Evolutionary conservation across 1,284 basidiomycete species (phyloP), one percentile per base, ranked within the genome.

Genomic region (Kwoniella shivajii): DNA sequence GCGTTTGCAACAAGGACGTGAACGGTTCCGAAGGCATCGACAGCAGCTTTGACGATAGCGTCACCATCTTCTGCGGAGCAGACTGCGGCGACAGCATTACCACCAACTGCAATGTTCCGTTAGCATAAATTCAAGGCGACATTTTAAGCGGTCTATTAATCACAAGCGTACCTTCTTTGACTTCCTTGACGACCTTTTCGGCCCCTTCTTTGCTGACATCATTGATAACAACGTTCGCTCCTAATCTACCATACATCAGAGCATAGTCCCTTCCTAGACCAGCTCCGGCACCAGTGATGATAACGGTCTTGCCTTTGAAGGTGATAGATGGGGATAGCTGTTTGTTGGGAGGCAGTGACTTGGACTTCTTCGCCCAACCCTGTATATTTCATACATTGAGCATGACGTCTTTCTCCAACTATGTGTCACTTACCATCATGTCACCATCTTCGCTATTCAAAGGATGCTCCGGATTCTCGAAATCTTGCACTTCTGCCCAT

Each of bases 141-240:
- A 47, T 41, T 22, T 45, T 24, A 7, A n/a, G 30, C 18, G 26
- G 6, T 11, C 14, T 26, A 22, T 33, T 29, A 10, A 2, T 24
- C 3, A 20, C 3, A 43, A n/a, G 41, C 80, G 56, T 56, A 88
- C 90, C 84, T 77, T 87, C 85, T 64, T 85, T 84, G 66, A 98
- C 86, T 77, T 98, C 94, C 30, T 88, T 84, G 24, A 92, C 92
- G 6, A 99, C 94, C 13, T 84, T 80, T 38, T 85, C 84, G 10
- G 93, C 93, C 22, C 85, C 87, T 69, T 90, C 89, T 72, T 89
- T 88, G 72, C 83, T 90, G 56, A 99, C 88, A 74, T 99, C 96
- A 77, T 99, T 99, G 59, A 99, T 86, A 39, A 99, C 90, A 33
- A 99, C 90, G 71, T 97, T 98, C 22, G 92, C 95, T 30, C 96